A percentile compares a stretch with the other conserved stretches of the same genome.
These are phyloP conservation scores for Lenwebbia sp. DNA, from an alignment of 345 rosid species.

Conservation along the genomic window DNA sequence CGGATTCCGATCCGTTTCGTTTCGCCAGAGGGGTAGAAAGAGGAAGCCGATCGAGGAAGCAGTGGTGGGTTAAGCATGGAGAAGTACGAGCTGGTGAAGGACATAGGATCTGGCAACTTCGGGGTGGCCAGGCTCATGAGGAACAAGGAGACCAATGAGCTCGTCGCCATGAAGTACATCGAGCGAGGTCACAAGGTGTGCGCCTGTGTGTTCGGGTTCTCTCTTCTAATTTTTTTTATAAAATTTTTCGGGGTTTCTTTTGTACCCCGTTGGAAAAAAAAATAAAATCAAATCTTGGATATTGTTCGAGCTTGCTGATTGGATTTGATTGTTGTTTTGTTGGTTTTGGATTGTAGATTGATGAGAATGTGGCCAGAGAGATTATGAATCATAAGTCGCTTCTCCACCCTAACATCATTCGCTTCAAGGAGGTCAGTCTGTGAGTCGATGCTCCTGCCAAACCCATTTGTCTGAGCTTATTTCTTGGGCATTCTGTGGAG, in stretches of 20 bases:
- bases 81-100: slow-evolving; percentile 80
- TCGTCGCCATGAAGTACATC: slow-evolving; percentile 93
- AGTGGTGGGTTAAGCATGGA: slow-evolving; percentile 30
- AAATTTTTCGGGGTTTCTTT: background rate
- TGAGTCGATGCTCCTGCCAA: background rate
- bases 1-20: background rate
- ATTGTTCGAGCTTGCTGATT: background rate
- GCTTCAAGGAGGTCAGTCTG: slow-evolving; percentile 63
- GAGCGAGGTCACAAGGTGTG: slow-evolving; percentile 79
- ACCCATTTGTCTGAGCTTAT: background rate
- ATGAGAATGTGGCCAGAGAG: slow-evolving; percentile 85
- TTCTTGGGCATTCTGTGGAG: background rate
- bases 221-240: background rate
- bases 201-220: background rate
- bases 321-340: background rate
- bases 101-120: slow-evolving; percentile 88
- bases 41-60: background rate
- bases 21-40: background rate
- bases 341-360: slow-evolving; percentile 37
- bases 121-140: slow-evolving; percentile 96
- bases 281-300: background rate
- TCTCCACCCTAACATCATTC: slow-evolving; percentile 83
- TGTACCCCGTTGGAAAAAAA: background rate
- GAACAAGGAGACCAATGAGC: slow-evolving; percentile 70
- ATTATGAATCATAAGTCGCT: slow-evolving; percentile 81